Percentiles rank a stretch among this genome's conserved stretches.
Evolutionary conservation across 2,329 filamentous ascomycete species (phyloP).

Genomic region (Leptodontidium sp.): DNA sequence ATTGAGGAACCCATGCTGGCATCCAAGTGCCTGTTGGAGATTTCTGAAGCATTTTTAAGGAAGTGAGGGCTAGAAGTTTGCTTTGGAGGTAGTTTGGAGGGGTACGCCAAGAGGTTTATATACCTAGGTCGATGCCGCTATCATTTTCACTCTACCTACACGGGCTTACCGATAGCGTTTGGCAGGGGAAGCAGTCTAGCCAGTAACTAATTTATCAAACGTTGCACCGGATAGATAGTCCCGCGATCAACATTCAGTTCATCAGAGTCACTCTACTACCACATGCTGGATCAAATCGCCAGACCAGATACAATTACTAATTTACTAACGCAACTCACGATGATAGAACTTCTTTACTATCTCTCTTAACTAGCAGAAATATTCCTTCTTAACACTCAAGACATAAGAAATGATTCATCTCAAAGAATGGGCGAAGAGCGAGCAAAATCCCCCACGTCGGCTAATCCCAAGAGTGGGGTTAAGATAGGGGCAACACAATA

Average conservation of each 20-base stretch:
- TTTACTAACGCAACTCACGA: too few species aligned
- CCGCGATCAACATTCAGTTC: neutral
- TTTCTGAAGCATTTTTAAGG: slow-evolving; percentile 47
- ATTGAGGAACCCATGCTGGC: slow-evolving; percentile 56
- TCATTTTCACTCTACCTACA: too few species aligned
- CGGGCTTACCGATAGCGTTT: neutral
- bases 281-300: too few species aligned
- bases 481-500: neutral
- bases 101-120: neutral
- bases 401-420: too few species aligned
- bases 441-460: neutral
- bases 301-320: too few species aligned
- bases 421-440: too few species aligned
- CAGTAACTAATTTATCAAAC: neutral
- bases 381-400: too few species aligned
- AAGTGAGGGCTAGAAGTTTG: neutral
- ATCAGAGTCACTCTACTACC: too few species aligned
- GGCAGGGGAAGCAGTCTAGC: neutral
- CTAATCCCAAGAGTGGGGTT: neutral
- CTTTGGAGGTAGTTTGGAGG: neutral
- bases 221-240: slow-evolving; percentile 2
- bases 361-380: too few species aligned
- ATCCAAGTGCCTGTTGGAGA: slow-evolving; percentile 55
- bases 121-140: neutral
- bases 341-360: too few species aligned